phyloP scores from a whole-genome alignment of 2,329 filamentous ascomycete genomes.

The Apiospora pterosperma region DNA sequence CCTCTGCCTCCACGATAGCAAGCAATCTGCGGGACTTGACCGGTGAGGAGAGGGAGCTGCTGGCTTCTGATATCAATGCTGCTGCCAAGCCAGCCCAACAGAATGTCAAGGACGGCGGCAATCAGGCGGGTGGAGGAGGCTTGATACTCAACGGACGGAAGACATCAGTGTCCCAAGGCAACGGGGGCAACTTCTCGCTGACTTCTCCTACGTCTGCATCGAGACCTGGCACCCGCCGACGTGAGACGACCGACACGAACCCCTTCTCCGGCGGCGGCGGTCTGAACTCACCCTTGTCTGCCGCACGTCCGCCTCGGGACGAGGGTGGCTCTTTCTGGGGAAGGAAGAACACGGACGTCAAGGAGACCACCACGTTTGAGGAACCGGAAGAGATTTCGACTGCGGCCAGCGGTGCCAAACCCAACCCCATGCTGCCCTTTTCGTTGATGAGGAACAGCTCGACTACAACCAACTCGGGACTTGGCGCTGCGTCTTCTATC shows the following conservation, averaged over 20 bases:
- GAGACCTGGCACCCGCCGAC: constrained; percentile 73
- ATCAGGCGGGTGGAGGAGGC: constrained; percentile 45
- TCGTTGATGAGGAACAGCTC: constrained; percentile 54
- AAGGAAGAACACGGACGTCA: constrained; percentile 51
- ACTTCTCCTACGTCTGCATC: constrained; percentile 69
- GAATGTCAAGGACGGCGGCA: constrained; percentile 48
- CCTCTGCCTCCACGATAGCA: constrained; percentile 64
- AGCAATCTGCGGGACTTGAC: constrained; percentile 71
- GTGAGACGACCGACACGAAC: constrained; percentile 74
- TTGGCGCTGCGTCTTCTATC: constrained; percentile 45
- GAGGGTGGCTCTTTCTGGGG: constrained; percentile 54
- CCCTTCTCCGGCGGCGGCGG: constrained; percentile 48
- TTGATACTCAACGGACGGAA: constrained; percentile 64
- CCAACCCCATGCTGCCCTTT: constrained; percentile 32
- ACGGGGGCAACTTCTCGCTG: constrained; percentile 51
- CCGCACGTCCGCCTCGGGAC: constrained; percentile 59
- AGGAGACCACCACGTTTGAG: constrained; percentile 48
- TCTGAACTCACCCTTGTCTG: constrained; percentile 58
- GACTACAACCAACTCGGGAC: constrained; percentile 38
- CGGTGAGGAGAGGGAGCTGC: constrained; percentile 67
- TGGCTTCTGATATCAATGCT: constrained; percentile 86
- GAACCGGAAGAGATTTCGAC: constrained; percentile 42
- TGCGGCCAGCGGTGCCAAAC: constrained; percentile 26
- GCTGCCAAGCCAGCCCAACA: constrained; percentile 76
- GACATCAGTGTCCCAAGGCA: constrained; percentile 71